Evolutionary conservation across 1,139 yeast species (phyloP).

Genomic region (Blastobotrys serpentis): DNA sequence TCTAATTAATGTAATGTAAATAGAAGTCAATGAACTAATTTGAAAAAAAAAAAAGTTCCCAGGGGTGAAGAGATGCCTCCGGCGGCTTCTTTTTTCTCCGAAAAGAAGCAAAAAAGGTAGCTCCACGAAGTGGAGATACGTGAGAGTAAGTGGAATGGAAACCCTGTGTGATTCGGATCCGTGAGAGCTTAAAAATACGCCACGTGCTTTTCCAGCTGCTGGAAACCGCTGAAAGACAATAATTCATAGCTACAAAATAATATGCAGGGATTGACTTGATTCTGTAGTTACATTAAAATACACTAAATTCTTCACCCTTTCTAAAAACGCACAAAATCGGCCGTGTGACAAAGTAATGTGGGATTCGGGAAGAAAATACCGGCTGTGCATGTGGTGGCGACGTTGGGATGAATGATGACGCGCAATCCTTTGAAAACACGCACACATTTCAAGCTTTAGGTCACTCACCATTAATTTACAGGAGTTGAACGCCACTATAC

Average conservation of each 20-base stretch:
- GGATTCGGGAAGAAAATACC: conserved; percentile 6
- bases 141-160: too few species aligned
- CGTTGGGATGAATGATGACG: conserved; percentile 10
- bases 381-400: not conserved
- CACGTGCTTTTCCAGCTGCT: too few species aligned
- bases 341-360: not conserved
- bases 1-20: conserved; percentile 11
- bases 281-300: too few species aligned
- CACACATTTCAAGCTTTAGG: not conserved
- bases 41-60: too few species aligned
- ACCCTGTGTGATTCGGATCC: too few species aligned
- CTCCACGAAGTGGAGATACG: too few species aligned
- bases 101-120: not conserved
- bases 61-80: too few species aligned
- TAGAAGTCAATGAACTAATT: not conserved
- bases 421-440: conserved; percentile 5
- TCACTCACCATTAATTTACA: not conserved
- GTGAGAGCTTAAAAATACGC: too few species aligned
- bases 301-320: too few species aligned
- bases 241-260: too few species aligned
- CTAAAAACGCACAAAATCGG: not conserved
- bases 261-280: too few species aligned
- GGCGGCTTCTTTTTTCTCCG: not conserved
- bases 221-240: too few species aligned
- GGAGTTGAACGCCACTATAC: conserved; percentile 7